A percentile compares a stretch with the other conserved stretches of the same genome.
These are phyloP conservation scores for Cichorium intybus DNA, from an alignment of 140 eudicot genomes.

Conservation along the genomic window DNA sequence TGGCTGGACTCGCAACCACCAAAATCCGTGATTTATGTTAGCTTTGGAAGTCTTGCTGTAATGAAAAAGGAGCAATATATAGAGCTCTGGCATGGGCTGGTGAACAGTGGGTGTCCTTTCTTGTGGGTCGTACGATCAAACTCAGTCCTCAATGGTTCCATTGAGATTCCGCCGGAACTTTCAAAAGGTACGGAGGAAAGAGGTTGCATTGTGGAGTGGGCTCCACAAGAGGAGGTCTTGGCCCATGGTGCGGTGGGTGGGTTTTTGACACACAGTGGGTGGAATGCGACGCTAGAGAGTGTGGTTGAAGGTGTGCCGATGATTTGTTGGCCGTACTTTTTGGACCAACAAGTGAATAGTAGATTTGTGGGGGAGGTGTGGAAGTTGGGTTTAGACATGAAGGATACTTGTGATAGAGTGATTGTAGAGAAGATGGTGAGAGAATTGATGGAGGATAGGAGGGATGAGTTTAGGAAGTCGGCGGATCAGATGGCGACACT, in stretches of 20 bases:
- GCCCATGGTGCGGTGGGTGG: slow-evolving; percentile 48
- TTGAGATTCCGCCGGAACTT: slow-evolving; percentile 20
- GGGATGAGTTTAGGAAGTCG: slow-evolving; percentile 32
- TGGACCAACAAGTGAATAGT: slow-evolving; percentile 54
- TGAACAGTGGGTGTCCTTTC: slow-evolving; percentile 44
- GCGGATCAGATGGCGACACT: slow-evolving; percentile 10
- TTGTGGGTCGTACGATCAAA: slow-evolving; percentile 61
- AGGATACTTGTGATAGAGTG: slow-evolving; percentile 20
- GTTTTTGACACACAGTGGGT: slow-evolving; percentile 56
- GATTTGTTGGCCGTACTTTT: slow-evolving; percentile 56
- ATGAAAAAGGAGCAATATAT: slow-evolving; percentile 37
- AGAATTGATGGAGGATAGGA: slow-evolving; percentile 47
- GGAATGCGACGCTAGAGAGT: slow-evolving; percentile 61
- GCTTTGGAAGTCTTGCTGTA: slow-evolving; percentile 53
- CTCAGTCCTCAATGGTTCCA: slow-evolving; percentile 18
- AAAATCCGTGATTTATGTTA: slow-evolving; percentile 52
- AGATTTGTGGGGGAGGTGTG: slow-evolving; percentile 51
- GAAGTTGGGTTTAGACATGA: slow-evolving; percentile 57
- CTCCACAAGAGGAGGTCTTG: slow-evolving; percentile 59
- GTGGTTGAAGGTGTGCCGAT: slow-evolving; percentile 57
- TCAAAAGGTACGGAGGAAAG: slow-evolving; percentile 35
- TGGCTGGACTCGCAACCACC: slow-evolving; percentile 54
- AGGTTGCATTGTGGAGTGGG: slow-evolving; percentile 55
- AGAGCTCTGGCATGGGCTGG: slow-evolving; percentile 62
- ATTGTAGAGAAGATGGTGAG: slow-evolving; percentile 39